Conservation (phyloP, 371 early-diverging fungal species). For the Paramicrosporidium saccamoebae region DNA sequence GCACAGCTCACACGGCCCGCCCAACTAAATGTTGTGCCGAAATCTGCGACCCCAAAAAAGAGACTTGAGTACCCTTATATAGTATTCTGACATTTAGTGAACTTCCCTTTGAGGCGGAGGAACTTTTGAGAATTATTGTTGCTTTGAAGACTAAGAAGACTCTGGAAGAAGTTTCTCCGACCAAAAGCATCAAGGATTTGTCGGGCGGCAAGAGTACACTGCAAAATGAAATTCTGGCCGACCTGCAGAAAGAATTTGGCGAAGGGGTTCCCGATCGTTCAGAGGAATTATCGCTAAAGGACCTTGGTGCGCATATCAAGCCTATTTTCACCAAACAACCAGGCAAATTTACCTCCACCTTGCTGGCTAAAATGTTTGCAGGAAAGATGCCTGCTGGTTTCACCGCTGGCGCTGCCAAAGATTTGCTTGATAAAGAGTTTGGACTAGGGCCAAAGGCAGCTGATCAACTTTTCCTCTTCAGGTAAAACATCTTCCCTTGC, state of each 20-base stretch:
- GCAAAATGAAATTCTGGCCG: slow-evolving; percentile 85
- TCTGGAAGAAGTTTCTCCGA: slow-evolving; percentile 24
- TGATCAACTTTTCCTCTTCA: too few relatives aligned
- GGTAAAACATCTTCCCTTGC: too few relatives aligned
- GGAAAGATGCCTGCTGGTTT: slow-evolving; percentile 83
- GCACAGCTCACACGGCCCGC: too few relatives aligned
- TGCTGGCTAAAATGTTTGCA: slow-evolving; percentile 46
- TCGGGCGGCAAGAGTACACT: slow-evolving; percentile 81
- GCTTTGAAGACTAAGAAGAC: slow-evolving; percentile 72
- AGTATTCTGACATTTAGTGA: slow-evolving; percentile 9
- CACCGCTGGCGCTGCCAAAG: slow-evolving; percentile 36
- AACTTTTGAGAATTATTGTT: slow-evolving; percentile 40
- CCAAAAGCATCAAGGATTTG: slow-evolving; percentile 63
- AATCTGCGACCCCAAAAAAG: too few relatives aligned
- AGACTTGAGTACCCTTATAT: too few relatives aligned
- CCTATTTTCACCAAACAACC: slow-evolving; percentile 22
- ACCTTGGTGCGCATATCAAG: slow-evolving; percentile 32
- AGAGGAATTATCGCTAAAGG: slow-evolving; percentile 57
- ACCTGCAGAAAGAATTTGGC: slow-evolving; percentile 70
- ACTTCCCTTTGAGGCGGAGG: slow-evolving; percentile 31
- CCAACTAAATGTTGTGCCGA: too few relatives aligned
- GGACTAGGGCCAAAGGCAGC: slow-evolving; percentile 67
- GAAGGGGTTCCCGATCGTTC: slow-evolving; percentile 52
- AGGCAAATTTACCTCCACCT: slow-evolving; percentile 41
- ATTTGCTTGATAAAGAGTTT: slow-evolving; percentile 20